Evolutionary conservation across 345 rosid species (phyloP), one percentile per base, ranked within the genome.

Genomic region (Heritiera fomes): DNA sequence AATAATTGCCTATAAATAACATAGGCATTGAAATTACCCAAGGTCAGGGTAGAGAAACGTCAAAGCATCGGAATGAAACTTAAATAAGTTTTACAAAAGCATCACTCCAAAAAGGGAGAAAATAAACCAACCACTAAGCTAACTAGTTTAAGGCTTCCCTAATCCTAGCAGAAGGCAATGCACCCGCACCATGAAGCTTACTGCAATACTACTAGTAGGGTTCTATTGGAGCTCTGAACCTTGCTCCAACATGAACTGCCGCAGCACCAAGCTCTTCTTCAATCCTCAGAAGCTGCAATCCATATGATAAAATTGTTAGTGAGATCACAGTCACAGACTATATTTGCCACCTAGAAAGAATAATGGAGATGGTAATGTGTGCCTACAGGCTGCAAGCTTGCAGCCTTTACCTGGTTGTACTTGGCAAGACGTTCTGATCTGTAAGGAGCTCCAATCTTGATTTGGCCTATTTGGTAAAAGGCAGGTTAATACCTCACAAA

Each of bases 361-460:
- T 8, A 17, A 23, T 46, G 14, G 20, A 70, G 74, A 8, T 70
- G 9, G 41, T 46, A 18, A 30, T 64, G 32, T 43, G 43, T 18
- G 15, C 32, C 41, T 11, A 5, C 38, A 34, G 38, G 38, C 38
- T 34, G 1, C 55, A 43, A 77, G 40, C 17, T 40, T 17, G 56
- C 38, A 75, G n/a, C 46, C 30, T 38, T 38, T 76, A 89, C 95
- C 91, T 89, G 95, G 78, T 88, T 91, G 81, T 91, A 91, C 73
- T 91, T 91, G 1, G 93, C 95, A 66, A 89, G 90, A 64, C 92
- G 91, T 77, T 89, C 95, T 0, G 93, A 91, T 75, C 93, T 86
- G 90, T 91, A 89, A 1, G 95, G 92, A 34, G 93, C 95, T 49
- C 95, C 90, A 0, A 90, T 89, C 85, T 89, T 91, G 67, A 89